These are phyloP conservation scores for Capsicum baccatum DNA, from an alignment of 257 asterid genomes.

Conservation along the genomic window DNA sequence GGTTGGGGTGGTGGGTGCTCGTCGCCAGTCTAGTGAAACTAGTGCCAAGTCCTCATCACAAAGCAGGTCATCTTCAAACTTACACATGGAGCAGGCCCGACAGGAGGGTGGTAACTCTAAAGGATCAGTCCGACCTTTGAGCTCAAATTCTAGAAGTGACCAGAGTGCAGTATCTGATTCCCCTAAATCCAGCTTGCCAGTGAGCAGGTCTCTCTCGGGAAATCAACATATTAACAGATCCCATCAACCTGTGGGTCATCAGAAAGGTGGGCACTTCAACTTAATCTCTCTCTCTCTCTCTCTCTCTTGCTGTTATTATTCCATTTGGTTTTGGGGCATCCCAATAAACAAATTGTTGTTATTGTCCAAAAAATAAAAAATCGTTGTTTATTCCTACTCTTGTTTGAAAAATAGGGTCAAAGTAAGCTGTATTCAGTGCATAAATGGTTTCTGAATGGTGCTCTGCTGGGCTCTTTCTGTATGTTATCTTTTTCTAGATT, in stretches of 20 bases:
- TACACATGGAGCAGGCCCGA: constrained; percentile 53
- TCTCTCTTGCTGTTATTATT: constrained; percentile 64
- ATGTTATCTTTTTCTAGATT: not conserved
- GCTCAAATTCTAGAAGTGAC: constrained; percentile 54
- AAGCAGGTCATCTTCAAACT: constrained; percentile 49
- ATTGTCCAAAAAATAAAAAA: not conserved
- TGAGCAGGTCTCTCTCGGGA: constrained; percentile 57
- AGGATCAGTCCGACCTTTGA: constrained; percentile 53
- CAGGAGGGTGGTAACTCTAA: constrained; percentile 43
- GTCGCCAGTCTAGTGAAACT: constrained; percentile 68
- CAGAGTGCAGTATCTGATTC: constrained; percentile 58
- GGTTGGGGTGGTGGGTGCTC: constrained; percentile 92
- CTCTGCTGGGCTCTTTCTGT: not conserved
- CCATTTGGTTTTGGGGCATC: constrained; percentile 46
- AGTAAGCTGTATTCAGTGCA: constrained; percentile 3
- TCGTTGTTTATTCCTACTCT: not conserved
- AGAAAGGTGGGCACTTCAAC: constrained; percentile 61
- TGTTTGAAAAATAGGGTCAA: not conserved
- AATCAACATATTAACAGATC: constrained; percentile 57
- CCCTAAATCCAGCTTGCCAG: constrained; percentile 43
- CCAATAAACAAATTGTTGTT: not conserved
- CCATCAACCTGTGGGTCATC: constrained; percentile 88
- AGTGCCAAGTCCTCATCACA: constrained; percentile 55
- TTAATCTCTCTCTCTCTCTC: constrained; percentile 37
- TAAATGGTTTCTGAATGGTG: constrained; percentile 14